Percentiles rank a stretch among this genome's conserved stretches.
Evolutionary conservation across 257 asterid genomes (phyloP).

Genomic region (Rubia yunnanensis): DNA sequence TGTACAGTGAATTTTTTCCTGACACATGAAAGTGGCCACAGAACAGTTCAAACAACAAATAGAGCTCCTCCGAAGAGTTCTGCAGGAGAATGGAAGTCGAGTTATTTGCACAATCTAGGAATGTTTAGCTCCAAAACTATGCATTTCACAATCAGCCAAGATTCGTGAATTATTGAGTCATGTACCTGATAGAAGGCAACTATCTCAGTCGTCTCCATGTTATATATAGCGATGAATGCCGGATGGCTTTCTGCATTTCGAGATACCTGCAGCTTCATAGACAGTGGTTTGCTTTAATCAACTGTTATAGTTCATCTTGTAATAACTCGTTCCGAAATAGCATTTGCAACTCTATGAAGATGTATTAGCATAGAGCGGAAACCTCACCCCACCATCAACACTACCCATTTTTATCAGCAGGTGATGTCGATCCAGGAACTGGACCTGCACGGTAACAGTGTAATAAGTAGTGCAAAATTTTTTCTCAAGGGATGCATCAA

Average conservation of each 20-base stretch:
- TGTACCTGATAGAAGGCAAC: slow-evolving; percentile 82
- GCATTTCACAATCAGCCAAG: neutral
- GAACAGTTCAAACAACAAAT: slow-evolving; percentile 67
- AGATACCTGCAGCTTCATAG: slow-evolving; percentile 48
- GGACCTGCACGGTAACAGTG: slow-evolving; percentile 50
- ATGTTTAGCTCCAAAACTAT: slow-evolving; percentile 4
- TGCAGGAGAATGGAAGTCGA: slow-evolving; percentile 24
- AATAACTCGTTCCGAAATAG: neutral
- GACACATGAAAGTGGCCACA: slow-evolving; percentile 81
- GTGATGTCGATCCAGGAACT: slow-evolving; percentile 88
- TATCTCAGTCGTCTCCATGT: slow-evolving; percentile 92
- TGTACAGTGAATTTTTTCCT: slow-evolving; percentile 52
- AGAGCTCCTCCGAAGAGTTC: slow-evolving; percentile 94
- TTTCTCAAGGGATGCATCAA: neutral
- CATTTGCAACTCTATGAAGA: neutral
- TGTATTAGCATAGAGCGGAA: slow-evolving; percentile 17
- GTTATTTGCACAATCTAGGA: neutral
- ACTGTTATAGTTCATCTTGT: neutral
- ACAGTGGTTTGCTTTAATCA: slow-evolving; percentile 1
- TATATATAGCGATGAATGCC: slow-evolving; percentile 93
- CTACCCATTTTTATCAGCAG: slow-evolving; percentile 90
- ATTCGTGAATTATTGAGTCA: neutral
- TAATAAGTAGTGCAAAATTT: neutral
- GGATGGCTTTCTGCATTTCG: slow-evolving; percentile 79
- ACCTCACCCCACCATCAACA: slow-evolving; percentile 94